phyloP scores from a whole-genome alignment of 2,329 filamentous ascomycete genomes.

The Penicillium expansum region DNA sequence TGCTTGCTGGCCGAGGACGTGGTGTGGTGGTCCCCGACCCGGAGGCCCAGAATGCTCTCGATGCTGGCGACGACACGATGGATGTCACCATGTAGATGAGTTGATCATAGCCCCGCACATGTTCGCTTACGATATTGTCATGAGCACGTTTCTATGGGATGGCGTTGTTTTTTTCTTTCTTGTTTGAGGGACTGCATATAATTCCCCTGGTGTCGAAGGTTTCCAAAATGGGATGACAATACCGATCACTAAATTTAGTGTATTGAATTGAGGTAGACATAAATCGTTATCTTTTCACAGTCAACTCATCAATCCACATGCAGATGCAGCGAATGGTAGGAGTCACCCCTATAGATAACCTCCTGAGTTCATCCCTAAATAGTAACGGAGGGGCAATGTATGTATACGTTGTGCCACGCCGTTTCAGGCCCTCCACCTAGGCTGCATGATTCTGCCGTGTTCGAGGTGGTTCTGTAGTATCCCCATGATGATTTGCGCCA shows the following conservation, averaged over 20 bases:
- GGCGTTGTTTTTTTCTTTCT: conserved; percentile 23
- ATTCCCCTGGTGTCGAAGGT: conserved; percentile 23
- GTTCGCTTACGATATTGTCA: conserved; percentile 25
- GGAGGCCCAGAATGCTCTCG: conserved; percentile 55
- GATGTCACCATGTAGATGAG: conserved; percentile 54
- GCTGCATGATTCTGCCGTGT: neutral
- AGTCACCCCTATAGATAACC: neutral
- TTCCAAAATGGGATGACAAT: conserved; percentile 12
- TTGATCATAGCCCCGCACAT: conserved; percentile 17
- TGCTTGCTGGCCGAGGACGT: conserved; percentile 82
- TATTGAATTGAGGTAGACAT: conserved; percentile 1
- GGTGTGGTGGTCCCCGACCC: conserved; percentile 59
- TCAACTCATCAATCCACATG: neutral
- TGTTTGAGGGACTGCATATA: conserved; percentile 21
- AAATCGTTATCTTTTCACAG: neutral
- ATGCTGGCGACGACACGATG: conserved; percentile 90
- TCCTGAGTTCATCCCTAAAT: neutral
- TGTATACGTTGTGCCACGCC: neutral
- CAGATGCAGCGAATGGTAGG: neutral
- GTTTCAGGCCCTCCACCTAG: neutral
- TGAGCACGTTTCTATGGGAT: conserved; percentile 26
- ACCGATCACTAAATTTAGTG: conserved; percentile 1
- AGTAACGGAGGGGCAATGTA: neutral
- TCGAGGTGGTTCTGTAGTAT: neutral
- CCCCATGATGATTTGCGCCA: neutral